Conservation (phyloP, 352 stramenopile genomes). For the Globisporangium recalcitrans region DNA sequence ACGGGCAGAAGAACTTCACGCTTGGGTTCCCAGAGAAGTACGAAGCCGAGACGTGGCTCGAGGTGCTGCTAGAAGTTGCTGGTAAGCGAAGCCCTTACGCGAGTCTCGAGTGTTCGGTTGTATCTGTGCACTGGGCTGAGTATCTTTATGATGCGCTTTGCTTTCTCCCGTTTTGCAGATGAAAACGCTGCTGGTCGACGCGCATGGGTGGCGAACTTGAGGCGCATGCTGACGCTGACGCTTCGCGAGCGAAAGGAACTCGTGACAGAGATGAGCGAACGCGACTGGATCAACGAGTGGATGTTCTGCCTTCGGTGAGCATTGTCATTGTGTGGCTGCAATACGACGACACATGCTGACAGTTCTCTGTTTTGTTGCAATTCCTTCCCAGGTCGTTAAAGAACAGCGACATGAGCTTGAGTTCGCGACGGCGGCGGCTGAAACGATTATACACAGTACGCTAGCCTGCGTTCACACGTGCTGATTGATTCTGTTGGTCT, state of each 20-base stretch:
- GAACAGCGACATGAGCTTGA: conserved; percentile 31
- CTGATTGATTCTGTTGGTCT: background rate
- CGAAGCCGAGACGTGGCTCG: conserved; percentile 49
- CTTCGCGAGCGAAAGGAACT: conserved; percentile 47
- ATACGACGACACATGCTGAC: background rate
- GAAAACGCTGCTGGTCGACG: conserved; percentile 67
- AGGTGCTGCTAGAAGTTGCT: conserved; percentile 57
- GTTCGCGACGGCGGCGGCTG: conserved; percentile 38
- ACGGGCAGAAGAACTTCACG: conserved; percentile 30
- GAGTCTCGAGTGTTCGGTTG: background rate
- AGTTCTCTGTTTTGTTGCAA: background rate
- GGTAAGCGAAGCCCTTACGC: conserved; percentile 21
- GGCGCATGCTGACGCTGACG: conserved; percentile 41
- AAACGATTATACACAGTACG: conserved; percentile 57
- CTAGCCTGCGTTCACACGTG: background rate
- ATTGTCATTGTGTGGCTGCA: conserved; percentile 4
- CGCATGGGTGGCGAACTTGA: conserved; percentile 58
- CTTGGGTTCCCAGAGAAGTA: conserved; percentile 48
- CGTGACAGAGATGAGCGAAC: conserved; percentile 48
- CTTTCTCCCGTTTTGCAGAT: conserved; percentile 23
- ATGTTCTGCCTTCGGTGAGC: conserved; percentile 59
- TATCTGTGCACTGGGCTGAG: too few relatives aligned
- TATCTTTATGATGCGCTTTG: background rate
- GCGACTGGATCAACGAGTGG: conserved; percentile 82
- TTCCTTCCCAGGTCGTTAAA: conserved; percentile 26